Evolutionary conservation across 805 yeast species (phyloP).

Genomic region (Starmerella bacillaris): DNA sequence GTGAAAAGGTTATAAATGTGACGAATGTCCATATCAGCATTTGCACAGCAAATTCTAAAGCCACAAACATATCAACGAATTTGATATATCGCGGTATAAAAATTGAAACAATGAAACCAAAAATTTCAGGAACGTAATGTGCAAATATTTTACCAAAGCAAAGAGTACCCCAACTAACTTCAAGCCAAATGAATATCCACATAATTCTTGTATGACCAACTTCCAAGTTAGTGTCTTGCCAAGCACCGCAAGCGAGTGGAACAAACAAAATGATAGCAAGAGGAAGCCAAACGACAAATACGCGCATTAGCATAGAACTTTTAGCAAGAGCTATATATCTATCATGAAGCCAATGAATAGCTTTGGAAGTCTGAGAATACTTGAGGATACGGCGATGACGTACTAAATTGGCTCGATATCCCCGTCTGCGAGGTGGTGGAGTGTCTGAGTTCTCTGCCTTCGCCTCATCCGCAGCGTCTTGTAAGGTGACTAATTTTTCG

Average conservation of each 20-base stretch:
- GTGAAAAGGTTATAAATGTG: conserved; percentile 24
- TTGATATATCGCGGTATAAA: conserved; percentile 21
- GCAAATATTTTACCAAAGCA: conserved; percentile 22
- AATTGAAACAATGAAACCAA: conserved; percentile 20
- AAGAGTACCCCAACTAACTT: conserved; percentile 25
- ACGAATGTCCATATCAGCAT: conserved; percentile 23
- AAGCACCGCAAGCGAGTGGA: conserved; percentile 26
- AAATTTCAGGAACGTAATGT: conserved; percentile 21
- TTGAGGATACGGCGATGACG: conserved; percentile 13
- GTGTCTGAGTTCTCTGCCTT: conserved; percentile 1
- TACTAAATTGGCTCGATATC: conserved; percentile 14
- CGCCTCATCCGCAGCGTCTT: conserved; percentile 14
- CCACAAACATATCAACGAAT: conserved; percentile 20
- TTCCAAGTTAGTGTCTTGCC: conserved; percentile 18
- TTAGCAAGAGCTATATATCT: conserved; percentile 11
- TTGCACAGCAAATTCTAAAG: conserved; percentile 23
- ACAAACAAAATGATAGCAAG: conserved; percentile 24
- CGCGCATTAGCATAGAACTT: conserved; percentile 20
- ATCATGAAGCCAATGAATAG: conserved; percentile 10
- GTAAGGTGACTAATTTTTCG: conserved; percentile 9
- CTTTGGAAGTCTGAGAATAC: conserved; percentile 9
- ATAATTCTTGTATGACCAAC: conserved; percentile 23
- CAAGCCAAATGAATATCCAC: conserved; percentile 28
- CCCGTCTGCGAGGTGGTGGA: conserved; percentile 8
- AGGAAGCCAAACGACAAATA: conserved; percentile 24